These are phyloP conservation scores for Colletotrichum lindemuthianum DNA, from an alignment of 2,329 filamentous ascomycete genomes.

Conservation along the genomic window DNA sequence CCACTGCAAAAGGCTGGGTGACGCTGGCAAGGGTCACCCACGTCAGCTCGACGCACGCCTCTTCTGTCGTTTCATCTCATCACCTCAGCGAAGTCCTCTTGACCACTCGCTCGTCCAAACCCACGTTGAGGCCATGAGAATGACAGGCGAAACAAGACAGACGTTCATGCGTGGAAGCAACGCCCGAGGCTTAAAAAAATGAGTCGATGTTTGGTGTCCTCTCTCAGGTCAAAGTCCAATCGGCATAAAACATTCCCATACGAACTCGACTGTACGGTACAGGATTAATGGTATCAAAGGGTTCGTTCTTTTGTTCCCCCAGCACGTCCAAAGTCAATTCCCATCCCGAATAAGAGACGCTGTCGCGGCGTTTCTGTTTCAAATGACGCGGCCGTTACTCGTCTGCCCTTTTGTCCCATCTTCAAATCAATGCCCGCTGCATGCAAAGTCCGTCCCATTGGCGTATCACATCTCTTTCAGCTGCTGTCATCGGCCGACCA, in stretches of 20 bases:
- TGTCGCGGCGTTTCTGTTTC: not conserved
- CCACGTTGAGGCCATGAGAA: constrained; percentile 11
- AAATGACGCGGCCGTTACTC: not conserved
- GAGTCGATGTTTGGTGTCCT: constrained; percentile 13
- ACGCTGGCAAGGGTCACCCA: not conserved
- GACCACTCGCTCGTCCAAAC: constrained; percentile 33
- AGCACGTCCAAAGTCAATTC: constrained; percentile 1
- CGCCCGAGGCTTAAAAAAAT: constrained; percentile 18
- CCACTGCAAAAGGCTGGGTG: constrained; percentile 1
- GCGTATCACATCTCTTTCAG: not conserved
- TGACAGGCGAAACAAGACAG: constrained; percentile 30
- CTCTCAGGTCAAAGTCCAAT: not conserved
- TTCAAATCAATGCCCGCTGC: not conserved
- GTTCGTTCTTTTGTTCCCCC: constrained; percentile 12
- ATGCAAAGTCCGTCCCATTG: not conserved
- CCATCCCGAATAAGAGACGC: not conserved
- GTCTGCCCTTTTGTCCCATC: not conserved
- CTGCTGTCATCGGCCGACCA: constrained; percentile 4
- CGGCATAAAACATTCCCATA: not conserved
- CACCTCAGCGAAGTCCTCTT: constrained; percentile 18
- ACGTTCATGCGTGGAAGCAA: constrained; percentile 23
- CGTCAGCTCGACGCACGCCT: not conserved
- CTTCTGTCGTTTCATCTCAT: constrained; percentile 34
- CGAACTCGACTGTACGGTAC: constrained; percentile 6
- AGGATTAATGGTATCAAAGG: constrained; percentile 30